Base-by-base conservation (phyloP, 1,139 yeast genomes). In the Tardiomyces digboiensis region DNA sequence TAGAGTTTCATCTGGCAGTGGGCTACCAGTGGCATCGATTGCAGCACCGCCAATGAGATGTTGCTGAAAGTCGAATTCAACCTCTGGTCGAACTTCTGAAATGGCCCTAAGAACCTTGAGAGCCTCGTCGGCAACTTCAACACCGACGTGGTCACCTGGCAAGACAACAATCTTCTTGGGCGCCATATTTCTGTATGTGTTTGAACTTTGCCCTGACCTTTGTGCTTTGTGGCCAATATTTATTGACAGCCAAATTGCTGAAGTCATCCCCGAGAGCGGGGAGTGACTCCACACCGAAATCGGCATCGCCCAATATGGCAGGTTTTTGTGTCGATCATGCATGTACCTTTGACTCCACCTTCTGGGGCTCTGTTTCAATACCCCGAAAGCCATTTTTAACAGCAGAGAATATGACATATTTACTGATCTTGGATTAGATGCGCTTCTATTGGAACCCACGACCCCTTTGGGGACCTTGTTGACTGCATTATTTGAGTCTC, bases 41-140 rank as follows among this genome's bases (percentile, higher is more conserved):
- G 97, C 95, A 44, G 97, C 97, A 54, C 98, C 98, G 49, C 98
- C 98, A 58, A 91, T 89, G 57, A 89, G 74, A 60, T 88, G 95
- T 50, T 82, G 69, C 58, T 83, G 74, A 65, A 87, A 86, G 43
- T 82, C 76, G 63, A 91, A 89, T 58, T 79, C 67, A 58, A 83
- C 69, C 14, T 50, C 49, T 29, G 89, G 82, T 42, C 82, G 76
- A 45, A 66, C 77, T 50, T 72, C 73, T 55, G 78, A 78, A 56
- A 91, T 83, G 44, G 95, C 87, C 47, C 78, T 72, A 50, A 91
- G 74, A 29, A 91, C 96, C 66, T 89, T 91, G 59, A 89, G 78
- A 41, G 98, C 97, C 71, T 89, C 97, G 26, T 70, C 78, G 46
- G 86, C 78, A 52, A 89, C 79, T 67, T 91, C 98, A 45, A 83